Evolutionary conservation across 179 eudicot genomes (phyloP).

Genomic region (Patellifolia procumbens): DNA sequence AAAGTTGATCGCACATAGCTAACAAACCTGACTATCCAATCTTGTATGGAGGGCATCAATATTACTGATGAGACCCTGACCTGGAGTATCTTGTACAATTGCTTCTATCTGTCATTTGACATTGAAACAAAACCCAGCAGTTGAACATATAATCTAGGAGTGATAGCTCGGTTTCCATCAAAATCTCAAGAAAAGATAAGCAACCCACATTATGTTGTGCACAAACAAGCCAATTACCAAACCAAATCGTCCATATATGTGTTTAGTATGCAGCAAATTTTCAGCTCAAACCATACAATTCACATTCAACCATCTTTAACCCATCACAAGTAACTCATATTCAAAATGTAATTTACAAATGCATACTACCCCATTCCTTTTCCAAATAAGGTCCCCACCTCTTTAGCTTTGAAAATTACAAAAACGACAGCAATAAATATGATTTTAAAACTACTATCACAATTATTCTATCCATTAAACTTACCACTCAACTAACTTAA

Average conservation of each 20-base stretch:
- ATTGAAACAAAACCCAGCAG: constrained; percentile 24
- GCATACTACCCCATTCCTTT: background rate
- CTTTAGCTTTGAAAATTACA: background rate
- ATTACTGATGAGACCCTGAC: constrained; percentile 66
- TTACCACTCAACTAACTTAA: background rate
- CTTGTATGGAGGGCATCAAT: constrained; percentile 68
- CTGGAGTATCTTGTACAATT: constrained; percentile 67
- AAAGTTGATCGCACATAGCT: background rate
- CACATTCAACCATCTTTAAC: background rate
- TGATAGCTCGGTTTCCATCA: background rate
- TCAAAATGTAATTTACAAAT: background rate
- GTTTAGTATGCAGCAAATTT: background rate
- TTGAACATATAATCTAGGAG: background rate
- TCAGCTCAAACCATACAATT: background rate
- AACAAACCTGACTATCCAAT: constrained; percentile 73
- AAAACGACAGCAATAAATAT: background rate
- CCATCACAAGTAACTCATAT: background rate
- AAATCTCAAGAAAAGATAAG: constrained; percentile 4
- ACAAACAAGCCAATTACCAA: background rate
- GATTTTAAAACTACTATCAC: background rate
- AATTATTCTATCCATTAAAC: background rate
- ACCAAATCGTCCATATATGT: constrained; percentile 9
- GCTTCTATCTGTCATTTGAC: constrained; percentile 72
- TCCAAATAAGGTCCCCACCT: background rate
- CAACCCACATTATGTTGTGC: constrained; percentile 3